Base-by-base conservation (phyloP, 2,329 filamentous ascomycete species). In the Pestalotiopsis sp. region DNA sequence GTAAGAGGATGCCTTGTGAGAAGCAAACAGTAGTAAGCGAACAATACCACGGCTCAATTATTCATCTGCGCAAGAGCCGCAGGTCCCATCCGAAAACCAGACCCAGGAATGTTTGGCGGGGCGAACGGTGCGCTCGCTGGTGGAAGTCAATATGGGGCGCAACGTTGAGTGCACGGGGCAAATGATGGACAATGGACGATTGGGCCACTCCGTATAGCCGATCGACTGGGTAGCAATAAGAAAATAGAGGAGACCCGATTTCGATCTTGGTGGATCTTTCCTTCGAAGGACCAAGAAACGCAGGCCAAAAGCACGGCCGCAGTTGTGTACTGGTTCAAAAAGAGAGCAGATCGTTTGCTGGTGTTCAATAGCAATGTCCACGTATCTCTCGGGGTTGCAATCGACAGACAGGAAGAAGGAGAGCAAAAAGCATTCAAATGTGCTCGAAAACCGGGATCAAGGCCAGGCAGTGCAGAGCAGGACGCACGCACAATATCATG, bases 51-150 rank as follows among this genome's bases (percentile, higher is more conserved):
- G 7, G 30, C 7, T 35, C 30, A 35, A 35, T 66, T n/a, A 65
- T 30, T 56, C 22, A 22, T 24, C 10, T 57, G 62, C 62, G 56
- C 56, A 56, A 65, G 48, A 35, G 62, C 62, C 48, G 44, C 44
- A 52, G 44, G 44, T 52, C 20, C 30, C 30, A 35, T 9, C 30
- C 30, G 30, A 35, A 35, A 52, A 22, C 20, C 44, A 22, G 40
- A 24, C 14, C n/a, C 40, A 65, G 20, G 44, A 56, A 65, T 22
- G 62, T 65, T 65, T 30, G 55, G 64, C 64, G 64, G 64, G 64
- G 64, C 64, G 64, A 35, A 48, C 64, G 55, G 39, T 66, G 62
- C 55, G 40, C 11, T 38, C 14, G 44, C 20, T 52, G 44, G 64
- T 58, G 24, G 35, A 61, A 6, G 64, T 35, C 48, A 58, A 58